phyloP scores from a whole-genome alignment of 805 yeast genomes.

The Candida patagonica region DNA sequence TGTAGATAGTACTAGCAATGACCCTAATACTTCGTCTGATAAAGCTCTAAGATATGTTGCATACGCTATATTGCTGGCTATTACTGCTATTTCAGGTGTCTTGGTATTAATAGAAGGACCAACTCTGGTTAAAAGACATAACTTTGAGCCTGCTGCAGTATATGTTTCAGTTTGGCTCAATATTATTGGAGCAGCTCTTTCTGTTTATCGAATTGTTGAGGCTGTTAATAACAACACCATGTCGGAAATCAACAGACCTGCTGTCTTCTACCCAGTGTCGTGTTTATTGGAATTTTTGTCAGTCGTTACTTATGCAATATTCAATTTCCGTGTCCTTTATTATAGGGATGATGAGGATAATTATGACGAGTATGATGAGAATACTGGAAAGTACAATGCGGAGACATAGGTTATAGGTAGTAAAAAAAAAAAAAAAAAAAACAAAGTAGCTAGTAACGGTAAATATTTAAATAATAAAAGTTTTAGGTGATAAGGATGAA shows the following conservation, averaged over 20 bases:
- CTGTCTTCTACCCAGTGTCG: background rate
- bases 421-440: too few species aligned
- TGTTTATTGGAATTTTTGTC: background rate
- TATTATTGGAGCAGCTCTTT: background rate
- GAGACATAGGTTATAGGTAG: too few species aligned
- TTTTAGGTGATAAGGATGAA: too few species aligned
- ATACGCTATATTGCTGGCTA: background rate
- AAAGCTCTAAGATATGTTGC: background rate
- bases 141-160: background rate
- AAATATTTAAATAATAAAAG: too few species aligned
- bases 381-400: too few species aligned
- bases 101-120: background rate
- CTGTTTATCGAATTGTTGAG: background rate
- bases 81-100: background rate
- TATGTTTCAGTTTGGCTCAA: background rate
- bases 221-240: background rate
- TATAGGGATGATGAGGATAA: background rate
- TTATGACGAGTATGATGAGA: background rate
- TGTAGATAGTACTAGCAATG: background rate
- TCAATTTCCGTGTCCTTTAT: slow-evolving; percentile 1
- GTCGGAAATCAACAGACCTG: background rate
- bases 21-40: background rate
- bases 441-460: too few species aligned
- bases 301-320: background rate
- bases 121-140: background rate